phyloP scores from a whole-genome alignment of 2,329 filamentous ascomycete species.

The Knufia petricola region DNA sequence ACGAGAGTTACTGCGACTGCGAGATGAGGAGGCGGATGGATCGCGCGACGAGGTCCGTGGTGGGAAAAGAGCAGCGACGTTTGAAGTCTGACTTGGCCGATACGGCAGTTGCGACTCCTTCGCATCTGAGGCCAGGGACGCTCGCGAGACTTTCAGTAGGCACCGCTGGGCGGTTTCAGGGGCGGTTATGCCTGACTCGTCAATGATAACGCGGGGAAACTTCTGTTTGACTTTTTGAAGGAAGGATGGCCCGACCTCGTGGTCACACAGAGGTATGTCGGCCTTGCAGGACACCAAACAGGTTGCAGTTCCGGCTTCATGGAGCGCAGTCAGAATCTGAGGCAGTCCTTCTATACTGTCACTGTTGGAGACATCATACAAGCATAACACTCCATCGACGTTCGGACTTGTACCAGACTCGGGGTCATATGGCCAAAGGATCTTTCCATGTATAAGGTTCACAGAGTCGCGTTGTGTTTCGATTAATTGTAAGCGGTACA shows the following conservation, averaged over 20 bases:
- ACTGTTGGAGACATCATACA: conserved; percentile 79
- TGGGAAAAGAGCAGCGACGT: neutral
- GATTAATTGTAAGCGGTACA: conserved; percentile 49
- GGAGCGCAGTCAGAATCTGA: conserved; percentile 46
- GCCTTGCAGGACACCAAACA: conserved; percentile 70
- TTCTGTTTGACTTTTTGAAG: conserved; percentile 55
- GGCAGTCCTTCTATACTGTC: conserved; percentile 66
- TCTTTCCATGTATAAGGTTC: conserved; percentile 37
- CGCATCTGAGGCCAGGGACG: neutral
- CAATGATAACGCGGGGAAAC: conserved; percentile 59
- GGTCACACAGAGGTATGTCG: conserved; percentile 61
- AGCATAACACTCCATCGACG: conserved; percentile 71
- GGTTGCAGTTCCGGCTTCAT: conserved; percentile 6
- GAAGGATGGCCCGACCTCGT: conserved; percentile 60
- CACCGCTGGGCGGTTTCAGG: conserved; percentile 66
- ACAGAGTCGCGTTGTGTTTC: conserved; percentile 47
- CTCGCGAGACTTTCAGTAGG: conserved; percentile 54
- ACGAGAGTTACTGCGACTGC: conserved; percentile 8
- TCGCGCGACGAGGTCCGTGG: conserved; percentile 8
- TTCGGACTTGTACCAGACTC: conserved; percentile 61
- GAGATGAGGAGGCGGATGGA: conserved; percentile 3
- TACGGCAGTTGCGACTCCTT: neutral
- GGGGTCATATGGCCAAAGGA: conserved; percentile 43
- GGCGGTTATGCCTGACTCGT: conserved; percentile 61
- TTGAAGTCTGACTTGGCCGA: neutral